phyloP scores from a whole-genome alignment of 371 early-diverging fungal genomes.

The Coemansia sp. region DNA sequence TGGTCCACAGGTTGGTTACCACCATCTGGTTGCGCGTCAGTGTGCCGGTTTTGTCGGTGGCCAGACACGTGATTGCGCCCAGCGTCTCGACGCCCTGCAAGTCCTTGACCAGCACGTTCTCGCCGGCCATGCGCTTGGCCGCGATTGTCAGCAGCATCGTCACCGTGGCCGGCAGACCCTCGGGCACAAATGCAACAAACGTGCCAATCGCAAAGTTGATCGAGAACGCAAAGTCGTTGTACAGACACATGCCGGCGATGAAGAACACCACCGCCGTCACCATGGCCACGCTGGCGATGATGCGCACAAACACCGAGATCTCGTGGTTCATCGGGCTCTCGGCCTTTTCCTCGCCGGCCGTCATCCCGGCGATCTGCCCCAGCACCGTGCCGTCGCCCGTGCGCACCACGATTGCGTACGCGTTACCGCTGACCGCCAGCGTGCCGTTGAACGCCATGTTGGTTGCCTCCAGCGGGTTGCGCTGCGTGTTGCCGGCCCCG shows the following conservation, averaged over 20 bases:
- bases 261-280: slow-evolving; percentile 81
- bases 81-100: slow-evolving; percentile 94
- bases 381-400: slow-evolving; percentile 91
- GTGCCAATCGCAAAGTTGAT: slow-evolving; percentile 90
- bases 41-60: slow-evolving; percentile 96
- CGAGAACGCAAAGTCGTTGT: slow-evolving; percentile 62
- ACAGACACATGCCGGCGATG: slow-evolving; percentile 62
- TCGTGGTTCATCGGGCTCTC: slow-evolving; percentile 74
- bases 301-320: slow-evolving; percentile 73
- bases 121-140: slow-evolving; percentile 88
- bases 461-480: slow-evolving; percentile 86
- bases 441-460: slow-evolving; percentile 91
- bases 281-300: slow-evolving; percentile 81
- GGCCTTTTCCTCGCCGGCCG: slow-evolving; percentile 70
- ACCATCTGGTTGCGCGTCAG: slow-evolving; percentile 95
- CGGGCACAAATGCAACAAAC: slow-evolving; percentile 87
- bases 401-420: slow-evolving; percentile 87
- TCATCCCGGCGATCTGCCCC: slow-evolving; percentile 92
- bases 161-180: slow-evolving; percentile 88
- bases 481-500: slow-evolving; percentile 54
- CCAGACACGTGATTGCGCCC: slow-evolving; percentile 91
- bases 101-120: slow-evolving; percentile 92
- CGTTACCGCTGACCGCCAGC: slow-evolving; percentile 82
- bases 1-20: slow-evolving; percentile 85
- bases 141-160: slow-evolving; percentile 90